phyloP scores from a whole-genome alignment of 306 rosid species.

The Crataegus laevigata region DNA sequence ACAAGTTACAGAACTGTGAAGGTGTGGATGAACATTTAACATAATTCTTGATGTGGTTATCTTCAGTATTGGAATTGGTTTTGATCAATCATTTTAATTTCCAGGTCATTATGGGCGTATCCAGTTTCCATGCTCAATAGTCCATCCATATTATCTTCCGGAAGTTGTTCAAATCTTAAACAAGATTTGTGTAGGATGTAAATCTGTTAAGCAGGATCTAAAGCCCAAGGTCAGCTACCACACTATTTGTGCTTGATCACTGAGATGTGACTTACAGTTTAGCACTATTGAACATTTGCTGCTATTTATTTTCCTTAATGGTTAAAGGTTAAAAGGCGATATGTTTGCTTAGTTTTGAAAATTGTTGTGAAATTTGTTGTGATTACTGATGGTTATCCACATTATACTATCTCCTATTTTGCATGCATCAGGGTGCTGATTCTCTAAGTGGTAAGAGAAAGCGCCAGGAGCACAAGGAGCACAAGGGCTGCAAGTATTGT shows the following conservation, averaged over 20 bases:
- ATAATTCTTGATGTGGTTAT: constrained; percentile 5
- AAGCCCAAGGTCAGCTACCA: constrained; percentile 64
- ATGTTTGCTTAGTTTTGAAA: not conserved
- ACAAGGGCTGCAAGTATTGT: constrained; percentile 67
- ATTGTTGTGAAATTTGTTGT: not conserved
- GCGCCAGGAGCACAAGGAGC: constrained; percentile 25
- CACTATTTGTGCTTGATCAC: constrained; percentile 22
- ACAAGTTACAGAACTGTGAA: constrained; percentile 44
- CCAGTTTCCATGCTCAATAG: constrained; percentile 51
- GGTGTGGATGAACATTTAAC: constrained; percentile 39
- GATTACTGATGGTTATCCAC: not conserved
- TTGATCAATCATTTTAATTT: constrained; percentile 26
- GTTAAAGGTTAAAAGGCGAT: not conserved
- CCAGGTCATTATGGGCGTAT: constrained; percentile 89
- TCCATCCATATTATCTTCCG: constrained; percentile 73
- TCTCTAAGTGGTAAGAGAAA: constrained; percentile 20
- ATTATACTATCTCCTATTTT: constrained; percentile 17
- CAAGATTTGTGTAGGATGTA: constrained; percentile 80
- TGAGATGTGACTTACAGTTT: not conserved
- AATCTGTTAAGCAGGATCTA: constrained; percentile 43
- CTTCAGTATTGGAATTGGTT: constrained; percentile 14
- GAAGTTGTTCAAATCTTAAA: constrained; percentile 77
- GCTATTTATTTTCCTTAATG: not conserved
- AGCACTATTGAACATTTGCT: not conserved
- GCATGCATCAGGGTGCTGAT: constrained; percentile 43